These are phyloP conservation scores for Picea mariana DNA, from an alignment of 83 land plant species.

Conservation along the genomic window DNA sequence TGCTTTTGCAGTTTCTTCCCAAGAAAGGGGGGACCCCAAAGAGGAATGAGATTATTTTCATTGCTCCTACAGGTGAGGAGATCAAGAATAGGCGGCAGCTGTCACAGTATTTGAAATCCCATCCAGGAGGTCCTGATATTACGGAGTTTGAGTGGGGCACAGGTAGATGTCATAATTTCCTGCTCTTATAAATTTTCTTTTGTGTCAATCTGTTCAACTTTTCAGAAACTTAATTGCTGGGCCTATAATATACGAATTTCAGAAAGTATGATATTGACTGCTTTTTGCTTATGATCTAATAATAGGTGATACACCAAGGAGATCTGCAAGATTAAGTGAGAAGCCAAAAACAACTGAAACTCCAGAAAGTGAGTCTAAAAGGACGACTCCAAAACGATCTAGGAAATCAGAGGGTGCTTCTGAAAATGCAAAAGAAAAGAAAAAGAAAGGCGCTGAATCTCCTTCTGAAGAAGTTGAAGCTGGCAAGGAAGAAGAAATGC, in stretches of 20 bases:
- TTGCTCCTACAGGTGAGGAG: conserved; percentile 64
- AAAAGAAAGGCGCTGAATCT: conserved; percentile 19
- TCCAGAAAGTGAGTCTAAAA: conserved; percentile 37
- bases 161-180: conserved; percentile 23
- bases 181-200: neutral
- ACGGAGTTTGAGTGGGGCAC: conserved; percentile 59
- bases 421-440: conserved; percentile 28
- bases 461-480: conserved; percentile 22
- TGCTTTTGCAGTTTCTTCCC: conserved; percentile 33
- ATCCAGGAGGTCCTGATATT: conserved; percentile 41
- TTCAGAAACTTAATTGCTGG: neutral
- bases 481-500: conserved; percentile 30
- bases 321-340: conserved; percentile 57
- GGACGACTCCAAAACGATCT: conserved; percentile 21
- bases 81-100: conserved; percentile 44
- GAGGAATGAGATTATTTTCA: conserved; percentile 44
- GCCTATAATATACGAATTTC: neutral
- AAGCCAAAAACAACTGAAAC: conserved; percentile 33
- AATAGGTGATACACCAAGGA: conserved; percentile 61
- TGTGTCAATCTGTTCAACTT: neutral
- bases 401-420: conserved; percentile 29
- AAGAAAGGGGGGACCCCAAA: conserved; percentile 51
- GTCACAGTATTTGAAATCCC: conserved; percentile 47
- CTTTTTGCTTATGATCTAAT: neutral
- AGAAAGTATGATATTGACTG: neutral